These are phyloP conservation scores for Raffaelea deltoideospora DNA, from an alignment of 2,329 filamentous ascomycete species.

Conservation along the genomic window DNA sequence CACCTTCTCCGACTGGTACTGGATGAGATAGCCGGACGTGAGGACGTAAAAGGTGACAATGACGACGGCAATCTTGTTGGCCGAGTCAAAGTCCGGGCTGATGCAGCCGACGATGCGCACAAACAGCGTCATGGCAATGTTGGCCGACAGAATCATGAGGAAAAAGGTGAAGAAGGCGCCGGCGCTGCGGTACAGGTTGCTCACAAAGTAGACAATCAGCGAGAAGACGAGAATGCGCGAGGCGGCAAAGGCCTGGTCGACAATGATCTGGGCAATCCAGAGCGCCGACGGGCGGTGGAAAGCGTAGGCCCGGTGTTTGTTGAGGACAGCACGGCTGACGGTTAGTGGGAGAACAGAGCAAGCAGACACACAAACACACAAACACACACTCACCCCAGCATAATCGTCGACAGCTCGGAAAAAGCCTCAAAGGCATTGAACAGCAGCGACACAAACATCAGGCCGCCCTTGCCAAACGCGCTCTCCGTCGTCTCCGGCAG, in stretches of 20 bases:
- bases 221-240: conserved; percentile 57
- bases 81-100: conserved; percentile 71
- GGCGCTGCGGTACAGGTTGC: conserved; percentile 49
- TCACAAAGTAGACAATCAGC: conserved; percentile 71
- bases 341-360: neutral
- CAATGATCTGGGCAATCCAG: conserved; percentile 70
- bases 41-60: conserved; percentile 71
- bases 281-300: conserved; percentile 71
- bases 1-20: conserved; percentile 57
- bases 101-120: conserved; percentile 62
- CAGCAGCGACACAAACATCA: conserved; percentile 64
- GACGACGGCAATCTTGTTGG: conserved; percentile 66
- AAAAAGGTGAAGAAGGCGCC: conserved; percentile 69
- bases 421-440: conserved; percentile 86
- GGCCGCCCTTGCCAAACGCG: conserved; percentile 68
- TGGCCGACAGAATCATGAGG: conserved; percentile 52
- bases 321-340: conserved; percentile 57
- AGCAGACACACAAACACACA: neutral
- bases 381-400: conserved; percentile 23
- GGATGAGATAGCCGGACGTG: conserved; percentile 72
- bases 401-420: conserved; percentile 58
- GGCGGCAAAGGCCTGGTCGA: conserved; percentile 59
- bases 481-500: conserved; percentile 50
- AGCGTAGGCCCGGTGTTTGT: conserved; percentile 71
- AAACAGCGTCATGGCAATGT: conserved; percentile 61